Evolutionary conservation across 2,329 filamentous ascomycete species (phyloP).

Genomic region (Aquanectria penicillioides): DNA sequence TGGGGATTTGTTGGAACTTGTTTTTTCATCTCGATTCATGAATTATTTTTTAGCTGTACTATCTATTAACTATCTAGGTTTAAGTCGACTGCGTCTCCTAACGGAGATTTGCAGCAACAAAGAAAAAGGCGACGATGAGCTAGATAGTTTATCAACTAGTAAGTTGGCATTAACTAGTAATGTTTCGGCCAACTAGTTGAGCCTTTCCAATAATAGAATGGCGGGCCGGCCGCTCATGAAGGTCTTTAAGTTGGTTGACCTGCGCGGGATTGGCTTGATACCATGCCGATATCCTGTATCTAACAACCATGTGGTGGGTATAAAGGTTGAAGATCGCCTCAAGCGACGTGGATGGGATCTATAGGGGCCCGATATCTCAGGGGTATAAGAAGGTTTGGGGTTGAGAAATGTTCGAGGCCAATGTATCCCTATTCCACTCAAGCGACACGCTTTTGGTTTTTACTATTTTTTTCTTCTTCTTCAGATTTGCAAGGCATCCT

Average conservation of each 20-base stretch:
- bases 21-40: not conserved
- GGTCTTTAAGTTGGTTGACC: not conserved
- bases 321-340: not conserved
- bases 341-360: not conserved
- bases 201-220: not conserved
- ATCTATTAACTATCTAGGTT: not conserved
- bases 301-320: not conserved
- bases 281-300: not conserved
- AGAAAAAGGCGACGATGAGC: too few species aligned
- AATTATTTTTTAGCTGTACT: slow-evolving; percentile 9
- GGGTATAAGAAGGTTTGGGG: not conserved
- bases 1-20: not conserved
- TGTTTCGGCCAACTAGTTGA: not conserved
- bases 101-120: too few species aligned
- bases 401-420: not conserved
- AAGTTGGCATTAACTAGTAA: not conserved
- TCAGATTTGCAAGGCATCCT: not conserved
- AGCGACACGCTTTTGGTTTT: too few species aligned
- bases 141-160: too few species aligned
- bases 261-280: not conserved
- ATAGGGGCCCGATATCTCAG: not conserved
- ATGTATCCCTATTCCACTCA: too few species aligned
- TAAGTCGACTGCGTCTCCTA: too few species aligned
- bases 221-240: slow-evolving; percentile 1
- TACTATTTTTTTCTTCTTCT: slow-evolving; percentile 7